These are phyloP conservation scores for Yamadazyma jaroonii DNA, from an alignment of 1,139 yeast genomes.

Conservation along the genomic window DNA sequence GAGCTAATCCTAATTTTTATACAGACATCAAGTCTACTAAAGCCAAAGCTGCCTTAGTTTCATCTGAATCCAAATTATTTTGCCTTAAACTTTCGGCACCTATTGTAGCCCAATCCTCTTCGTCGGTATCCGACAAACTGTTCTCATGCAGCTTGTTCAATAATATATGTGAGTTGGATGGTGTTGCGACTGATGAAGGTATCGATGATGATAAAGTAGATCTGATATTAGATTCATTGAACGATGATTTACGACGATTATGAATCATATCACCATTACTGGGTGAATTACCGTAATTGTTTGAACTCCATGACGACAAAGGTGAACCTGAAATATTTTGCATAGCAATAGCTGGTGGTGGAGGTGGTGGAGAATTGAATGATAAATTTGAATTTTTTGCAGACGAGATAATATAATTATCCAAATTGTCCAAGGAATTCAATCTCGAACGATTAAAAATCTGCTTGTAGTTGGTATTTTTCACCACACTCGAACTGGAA, in stretches of 20 bases:
- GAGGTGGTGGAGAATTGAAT: constrained; percentile 36
- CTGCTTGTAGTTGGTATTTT: constrained; percentile 22
- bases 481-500: constrained; percentile 19
- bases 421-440: constrained; percentile 43
- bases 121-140: constrained; percentile 64
- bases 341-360: constrained; percentile 11
- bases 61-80: constrained; percentile 32
- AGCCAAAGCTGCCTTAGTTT: constrained; percentile 55
- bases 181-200: constrained; percentile 3
- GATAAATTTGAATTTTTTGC: constrained; percentile 38
- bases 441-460: constrained; percentile 40
- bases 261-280: constrained; percentile 18
- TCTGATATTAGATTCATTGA: constrained; percentile 43
- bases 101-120: constrained; percentile 91
- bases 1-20: background rate
- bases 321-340: constrained; percentile 25
- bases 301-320: constrained; percentile 24
- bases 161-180: background rate
- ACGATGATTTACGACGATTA: constrained; percentile 40
- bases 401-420: constrained; percentile 40
- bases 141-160: constrained; percentile 1
- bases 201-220: constrained; percentile 31
- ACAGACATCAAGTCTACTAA: constrained; percentile 51
- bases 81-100: constrained; percentile 67
- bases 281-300: constrained; percentile 19